A percentile compares a stretch with the other conserved stretches of the same genome.
phyloP scores from a whole-genome alignment of 1,139 yeast species.

The Yamadazyma friedrichii region DNA sequence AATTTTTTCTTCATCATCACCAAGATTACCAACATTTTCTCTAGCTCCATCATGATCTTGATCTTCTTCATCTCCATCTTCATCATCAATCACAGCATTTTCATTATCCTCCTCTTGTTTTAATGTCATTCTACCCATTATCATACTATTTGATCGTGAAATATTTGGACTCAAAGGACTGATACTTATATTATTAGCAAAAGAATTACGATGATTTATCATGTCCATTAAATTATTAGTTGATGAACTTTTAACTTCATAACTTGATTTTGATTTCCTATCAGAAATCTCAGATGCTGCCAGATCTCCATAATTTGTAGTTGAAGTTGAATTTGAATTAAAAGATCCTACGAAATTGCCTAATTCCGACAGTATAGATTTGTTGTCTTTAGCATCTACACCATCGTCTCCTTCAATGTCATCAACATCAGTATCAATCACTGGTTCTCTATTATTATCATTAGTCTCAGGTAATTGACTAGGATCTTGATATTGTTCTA shows the following conservation, averaged over 20 bases:
- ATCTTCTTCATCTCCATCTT: constrained; percentile 6
- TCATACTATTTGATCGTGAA: constrained; percentile 17
- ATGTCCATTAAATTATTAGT: constrained; percentile 25
- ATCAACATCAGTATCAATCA: constrained; percentile 5
- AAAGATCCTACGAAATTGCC: constrained; percentile 45
- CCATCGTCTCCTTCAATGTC: constrained; percentile 7
- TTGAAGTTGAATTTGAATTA: constrained; percentile 45
- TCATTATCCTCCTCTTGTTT: constrained; percentile 16
- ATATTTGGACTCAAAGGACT: constrained; percentile 18
- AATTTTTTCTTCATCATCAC: not conserved
- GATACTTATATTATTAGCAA: constrained; percentile 19
- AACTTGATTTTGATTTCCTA: constrained; percentile 8
- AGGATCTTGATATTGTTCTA: constrained; percentile 39
- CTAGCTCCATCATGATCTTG: constrained; percentile 11
- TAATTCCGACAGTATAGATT: constrained; percentile 40
- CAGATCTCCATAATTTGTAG: constrained; percentile 37
- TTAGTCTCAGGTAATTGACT: not conserved
- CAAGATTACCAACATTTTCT: not conserved
- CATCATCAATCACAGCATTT: constrained; percentile 17
- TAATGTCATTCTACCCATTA: constrained; percentile 10
- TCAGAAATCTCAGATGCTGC: constrained; percentile 12
- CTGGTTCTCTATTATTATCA: not conserved
- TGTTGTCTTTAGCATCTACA: constrained; percentile 18
- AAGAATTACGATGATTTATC: constrained; percentile 22
- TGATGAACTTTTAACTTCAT: constrained; percentile 15